These are phyloP conservation scores for Geranomyces variabilis DNA, from an alignment of 192 early-diverging fungal genomes.

Conservation along the genomic window DNA sequence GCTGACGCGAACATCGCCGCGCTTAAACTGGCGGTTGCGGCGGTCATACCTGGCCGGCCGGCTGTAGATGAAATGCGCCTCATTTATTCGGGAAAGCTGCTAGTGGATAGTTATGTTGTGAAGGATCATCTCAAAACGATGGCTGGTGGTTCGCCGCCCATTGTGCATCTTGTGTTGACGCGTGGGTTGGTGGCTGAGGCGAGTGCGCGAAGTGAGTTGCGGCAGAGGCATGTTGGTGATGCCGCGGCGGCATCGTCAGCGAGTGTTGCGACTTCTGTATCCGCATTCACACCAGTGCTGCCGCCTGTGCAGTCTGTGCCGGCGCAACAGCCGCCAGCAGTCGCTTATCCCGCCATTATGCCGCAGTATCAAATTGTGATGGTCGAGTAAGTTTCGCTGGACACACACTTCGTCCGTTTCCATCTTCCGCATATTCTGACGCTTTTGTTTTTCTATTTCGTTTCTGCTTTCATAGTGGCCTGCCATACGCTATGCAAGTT, in stretches of 20 bases:
- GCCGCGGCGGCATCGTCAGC: no score
- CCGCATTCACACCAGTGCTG: neutral
- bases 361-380: conserved; percentile 30
- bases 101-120: conserved; percentile 20
- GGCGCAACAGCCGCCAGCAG: neutral
- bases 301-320: neutral
- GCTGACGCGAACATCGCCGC: conserved; percentile 14
- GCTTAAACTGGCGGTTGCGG: conserved; percentile 28
- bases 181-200: neutral
- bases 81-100: conserved; percentile 34
- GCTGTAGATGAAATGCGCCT: conserved; percentile 23
- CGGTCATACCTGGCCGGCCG: conserved; percentile 18
- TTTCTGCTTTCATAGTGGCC: conserved; percentile 28
- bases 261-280: no score
- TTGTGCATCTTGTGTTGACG: conserved; percentile 35
- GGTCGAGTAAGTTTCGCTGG: conserved; percentile 34
- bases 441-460: neutral
- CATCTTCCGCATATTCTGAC: neutral
- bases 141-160: neutral
- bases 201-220: neutral
- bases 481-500: conserved; percentile 38
- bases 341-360: neutral
- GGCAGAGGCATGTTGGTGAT: neutral
- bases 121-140: conserved; percentile 1
- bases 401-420: neutral